Base-by-base conservation (phyloP, 116 monocot species). In the Iris pallida region DNA sequence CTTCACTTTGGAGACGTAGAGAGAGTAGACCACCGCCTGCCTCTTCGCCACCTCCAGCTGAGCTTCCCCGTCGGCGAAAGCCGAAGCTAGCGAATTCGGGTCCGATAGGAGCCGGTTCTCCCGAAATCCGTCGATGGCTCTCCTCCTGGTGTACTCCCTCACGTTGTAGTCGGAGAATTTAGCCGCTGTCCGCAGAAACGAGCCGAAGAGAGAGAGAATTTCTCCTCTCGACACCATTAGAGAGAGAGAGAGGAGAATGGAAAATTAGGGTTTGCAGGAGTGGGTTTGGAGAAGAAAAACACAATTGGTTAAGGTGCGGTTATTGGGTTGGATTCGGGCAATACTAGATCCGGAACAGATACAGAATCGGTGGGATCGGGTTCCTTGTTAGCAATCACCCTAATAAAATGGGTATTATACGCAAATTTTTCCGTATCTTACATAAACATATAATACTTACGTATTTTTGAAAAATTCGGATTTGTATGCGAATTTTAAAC, bases 91-190 rank as follows among this genome's bases (percentile, higher is more conserved):
- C 7, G 75, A 47, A 16, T 69, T 42, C 4, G 75, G 75, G 18
- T 78, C 78, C 4, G 68, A 47, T 45, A 83, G 75, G 53, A 3
- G 56, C 14, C 65, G 53, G 70, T 85, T 86, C 64, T 79, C 76
- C 1, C 83, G 79, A 75, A 96, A 96, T 4, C 64, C 89, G 19
- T 89, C 92, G 68, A 87, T 55, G 15, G 83, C 45, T 40, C 96
- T 71, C 57, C 81, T 45, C 73, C 66, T 75, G 8, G 75, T 68
- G 81, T 92, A 96, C 85, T 91, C 85, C 49, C 92, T 70, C 13
- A 96, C 72, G 79, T 92, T 96, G 85, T 92, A 96, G 53, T 92
- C 92, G 20, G 71, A 17, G 71, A 83, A 83, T 66, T 83, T 74
- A 13, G 61, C 45, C 12, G 67, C 71, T 5, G 75, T 79, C 45